Conservation (phyloP, 805 yeast genomes). For the Kluyveromyces dobzhanskii region DNA sequence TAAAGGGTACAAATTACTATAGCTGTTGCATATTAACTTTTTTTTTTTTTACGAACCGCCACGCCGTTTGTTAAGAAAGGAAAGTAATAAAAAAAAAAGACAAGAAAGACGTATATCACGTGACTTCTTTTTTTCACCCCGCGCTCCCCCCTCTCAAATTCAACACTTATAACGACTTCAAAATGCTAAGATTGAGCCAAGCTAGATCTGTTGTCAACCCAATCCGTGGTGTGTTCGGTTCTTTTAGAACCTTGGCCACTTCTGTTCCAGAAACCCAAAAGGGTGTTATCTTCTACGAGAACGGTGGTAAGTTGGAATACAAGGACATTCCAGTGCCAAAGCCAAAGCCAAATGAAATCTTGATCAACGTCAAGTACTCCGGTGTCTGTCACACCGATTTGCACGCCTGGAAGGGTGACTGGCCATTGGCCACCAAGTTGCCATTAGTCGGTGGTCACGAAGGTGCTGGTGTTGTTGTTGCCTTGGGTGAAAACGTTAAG, state of each 20-base stretch:
- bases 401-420: constrained; percentile 69
- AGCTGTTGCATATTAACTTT: too few relatives aligned
- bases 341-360: constrained; percentile 56
- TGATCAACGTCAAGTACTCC: constrained; percentile 60
- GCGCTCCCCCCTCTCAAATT: too few relatives aligned
- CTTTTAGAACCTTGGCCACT: constrained; percentile 3
- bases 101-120: too few relatives aligned
- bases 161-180: too few relatives aligned
- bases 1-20: too few relatives aligned
- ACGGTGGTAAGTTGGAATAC: constrained; percentile 40
- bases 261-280: constrained; percentile 41
- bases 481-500: constrained; percentile 48
- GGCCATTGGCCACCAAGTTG: constrained; percentile 52
- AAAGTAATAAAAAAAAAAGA: too few relatives aligned
- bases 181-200: constrained; percentile 3
- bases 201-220: not conserved
- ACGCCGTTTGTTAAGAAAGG: too few relatives aligned
- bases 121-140: too few relatives aligned
- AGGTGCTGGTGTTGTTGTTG: constrained; percentile 67
- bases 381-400: constrained; percentile 72
- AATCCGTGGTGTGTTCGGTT: constrained; percentile 1
- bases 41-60: too few relatives aligned
- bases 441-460: constrained; percentile 69
- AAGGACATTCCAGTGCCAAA: constrained; percentile 48
- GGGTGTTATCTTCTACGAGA: constrained; percentile 42